Conservation (phyloP, 2,329 filamentous ascomycete genomes). For the Pseudogymnoascus sp. region DNA sequence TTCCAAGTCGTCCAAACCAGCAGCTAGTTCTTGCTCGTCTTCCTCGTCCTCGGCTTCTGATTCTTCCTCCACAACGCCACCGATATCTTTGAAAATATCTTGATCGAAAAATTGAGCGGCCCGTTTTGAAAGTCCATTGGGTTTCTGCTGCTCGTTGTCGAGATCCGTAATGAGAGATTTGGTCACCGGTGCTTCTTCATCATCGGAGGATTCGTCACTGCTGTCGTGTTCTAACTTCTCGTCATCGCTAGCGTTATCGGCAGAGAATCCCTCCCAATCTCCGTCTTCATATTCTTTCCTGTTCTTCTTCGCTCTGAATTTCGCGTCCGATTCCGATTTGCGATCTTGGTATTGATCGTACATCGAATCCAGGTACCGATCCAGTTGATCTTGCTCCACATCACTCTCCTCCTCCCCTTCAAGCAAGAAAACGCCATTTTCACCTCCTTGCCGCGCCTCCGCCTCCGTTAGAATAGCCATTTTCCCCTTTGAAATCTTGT, state of each 20-base stretch:
- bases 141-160: constrained; percentile 41
- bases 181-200: constrained; percentile 38
- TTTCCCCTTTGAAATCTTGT: constrained; percentile 64
- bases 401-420: constrained; percentile 60
- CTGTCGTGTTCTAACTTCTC: constrained; percentile 52
- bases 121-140: constrained; percentile 66
- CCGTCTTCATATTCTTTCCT: constrained; percentile 74
- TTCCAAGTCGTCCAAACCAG: constrained; percentile 20
- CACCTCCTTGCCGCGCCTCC: constrained; percentile 48
- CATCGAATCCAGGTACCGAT: constrained; percentile 77
- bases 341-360: constrained; percentile 80
- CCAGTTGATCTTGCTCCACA: constrained; percentile 72
- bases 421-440: constrained; percentile 47
- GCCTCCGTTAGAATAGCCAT: constrained; percentile 62
- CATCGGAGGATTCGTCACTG: constrained; percentile 54
- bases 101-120: constrained; percentile 89
- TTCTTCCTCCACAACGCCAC: constrained; percentile 53
- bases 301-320: constrained; percentile 83
- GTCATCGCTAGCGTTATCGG: constrained; percentile 52
- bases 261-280: constrained; percentile 86
- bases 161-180: constrained; percentile 55
- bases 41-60: constrained; percentile 34
- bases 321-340: constrained; percentile 72
- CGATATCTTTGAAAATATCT: constrained; percentile 83
- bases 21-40: constrained; percentile 35